These are phyloP conservation scores for Teratosphaeria destructans DNA, from an alignment of 2,329 filamentous ascomycete species.

Conservation along the genomic window DNA sequence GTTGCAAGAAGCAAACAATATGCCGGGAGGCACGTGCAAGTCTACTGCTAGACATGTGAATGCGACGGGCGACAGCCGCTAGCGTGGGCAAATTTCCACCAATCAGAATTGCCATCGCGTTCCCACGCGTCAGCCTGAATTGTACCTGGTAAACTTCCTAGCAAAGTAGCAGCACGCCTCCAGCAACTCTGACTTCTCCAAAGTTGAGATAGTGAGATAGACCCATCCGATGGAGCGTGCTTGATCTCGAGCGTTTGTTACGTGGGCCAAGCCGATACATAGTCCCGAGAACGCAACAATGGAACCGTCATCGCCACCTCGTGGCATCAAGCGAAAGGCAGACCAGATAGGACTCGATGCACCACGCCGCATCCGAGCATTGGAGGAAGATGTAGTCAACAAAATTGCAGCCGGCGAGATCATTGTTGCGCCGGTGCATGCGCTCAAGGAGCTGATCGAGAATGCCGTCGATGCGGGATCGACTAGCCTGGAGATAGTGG, in stretches of 20 bases:
- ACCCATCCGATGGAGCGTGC: too few species aligned
- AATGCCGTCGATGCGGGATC: slow-evolving; percentile 97
- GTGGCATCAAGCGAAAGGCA: slow-evolving; percentile 26
- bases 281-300: neutral
- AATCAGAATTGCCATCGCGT: neutral
- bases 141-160: neutral
- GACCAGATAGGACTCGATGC: slow-evolving; percentile 22
- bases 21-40: neutral
- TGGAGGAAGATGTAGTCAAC: slow-evolving; percentile 90
- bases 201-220: neutral
- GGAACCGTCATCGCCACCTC: slow-evolving; percentile 14
- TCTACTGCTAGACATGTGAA: neutral
- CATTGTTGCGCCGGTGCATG: slow-evolving; percentile 92
- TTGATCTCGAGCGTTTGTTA: too few species aligned
- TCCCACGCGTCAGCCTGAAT: neutral
- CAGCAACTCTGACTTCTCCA: neutral
- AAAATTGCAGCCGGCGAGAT: slow-evolving; percentile 98
- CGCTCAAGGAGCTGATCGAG: slow-evolving; percentile 91
- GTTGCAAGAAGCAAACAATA: neutral
- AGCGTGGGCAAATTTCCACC: neutral
- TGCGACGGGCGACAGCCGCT: neutral
- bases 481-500: slow-evolving; percentile 77
- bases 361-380: slow-evolving; percentile 52
- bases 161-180: neutral
- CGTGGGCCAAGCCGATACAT: too few species aligned